A percentile compares a stretch with the other conserved stretches of the same genome.
Evolutionary conservation across 805 yeast genomes (phyloP).

Genomic region (Metschnikowia similis): DNA sequence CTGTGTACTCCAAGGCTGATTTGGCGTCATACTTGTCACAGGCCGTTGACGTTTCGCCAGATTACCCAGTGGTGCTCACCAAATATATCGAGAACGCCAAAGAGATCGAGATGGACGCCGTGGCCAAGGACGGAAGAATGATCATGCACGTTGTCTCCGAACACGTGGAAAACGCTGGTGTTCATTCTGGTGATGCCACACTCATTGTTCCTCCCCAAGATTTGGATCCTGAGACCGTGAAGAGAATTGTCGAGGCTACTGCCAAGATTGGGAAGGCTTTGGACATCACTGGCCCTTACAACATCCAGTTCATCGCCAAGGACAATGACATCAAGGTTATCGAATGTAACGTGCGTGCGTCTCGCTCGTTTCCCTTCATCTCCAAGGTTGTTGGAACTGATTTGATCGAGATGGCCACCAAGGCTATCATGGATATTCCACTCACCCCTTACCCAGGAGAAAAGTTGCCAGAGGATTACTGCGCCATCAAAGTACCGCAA

Average conservation of each 20-base stretch:
- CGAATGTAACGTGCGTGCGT: slow-evolving; percentile 98
- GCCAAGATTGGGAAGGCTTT: slow-evolving; percentile 94
- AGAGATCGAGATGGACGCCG: slow-evolving; percentile 99
- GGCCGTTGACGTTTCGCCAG: slow-evolving; percentile 97
- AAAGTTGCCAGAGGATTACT: slow-evolving; percentile 86
- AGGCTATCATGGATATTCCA: slow-evolving; percentile 87
- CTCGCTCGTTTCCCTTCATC: slow-evolving; percentile 98
- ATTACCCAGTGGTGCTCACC: slow-evolving; percentile 95
- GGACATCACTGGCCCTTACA: slow-evolving; percentile 95
- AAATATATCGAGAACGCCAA: slow-evolving; percentile 95
- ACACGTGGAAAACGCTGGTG: slow-evolving; percentile 99
- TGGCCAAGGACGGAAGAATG: slow-evolving; percentile 90
- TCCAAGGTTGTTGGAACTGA: slow-evolving; percentile 97
- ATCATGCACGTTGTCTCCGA: slow-evolving; percentile 97
- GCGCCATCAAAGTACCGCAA: slow-evolving; percentile 95
- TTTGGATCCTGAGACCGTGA: slow-evolving; percentile 84
- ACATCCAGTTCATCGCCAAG: slow-evolving; percentile 94
- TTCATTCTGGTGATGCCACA: slow-evolving; percentile 99
- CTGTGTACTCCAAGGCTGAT: slow-evolving; percentile 86
- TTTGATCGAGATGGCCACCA: slow-evolving; percentile 94
- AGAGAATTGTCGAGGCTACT: slow-evolving; percentile 89
- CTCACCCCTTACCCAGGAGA: slow-evolving; percentile 86
- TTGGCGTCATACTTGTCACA: slow-evolving; percentile 82
- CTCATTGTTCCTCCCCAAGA: slow-evolving; percentile 96
- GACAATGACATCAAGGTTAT: slow-evolving; percentile 95